These are phyloP conservation scores for Ophiocordyceps camponoti-leonardi DNA, from an alignment of 2,329 filamentous ascomycete species.

Conservation along the genomic window DNA sequence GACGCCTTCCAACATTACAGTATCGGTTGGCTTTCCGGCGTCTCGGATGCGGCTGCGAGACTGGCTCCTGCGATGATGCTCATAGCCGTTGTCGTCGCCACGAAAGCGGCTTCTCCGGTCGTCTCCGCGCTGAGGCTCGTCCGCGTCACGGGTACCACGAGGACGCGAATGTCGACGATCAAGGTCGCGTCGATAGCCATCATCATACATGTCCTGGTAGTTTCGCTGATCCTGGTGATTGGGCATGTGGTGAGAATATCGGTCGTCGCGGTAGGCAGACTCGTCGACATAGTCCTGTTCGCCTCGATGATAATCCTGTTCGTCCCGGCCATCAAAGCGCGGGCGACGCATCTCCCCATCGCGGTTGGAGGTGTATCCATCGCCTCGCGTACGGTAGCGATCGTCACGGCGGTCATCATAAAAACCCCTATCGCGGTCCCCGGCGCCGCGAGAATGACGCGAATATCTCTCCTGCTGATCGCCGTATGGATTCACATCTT, in stretches of 20 bases:
- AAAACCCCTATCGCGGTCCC: constrained; percentile 8
- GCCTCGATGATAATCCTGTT: constrained; percentile 2
- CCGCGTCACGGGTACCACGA: constrained; percentile 6
- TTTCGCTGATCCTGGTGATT: constrained; percentile 11
- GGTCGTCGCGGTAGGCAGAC: background rate
- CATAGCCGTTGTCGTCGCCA: constrained; percentile 1
- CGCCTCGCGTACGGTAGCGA: constrained; percentile 11
- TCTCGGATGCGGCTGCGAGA: constrained; percentile 18
- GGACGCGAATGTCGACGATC: constrained; percentile 3
- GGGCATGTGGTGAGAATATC: too few relatives aligned
- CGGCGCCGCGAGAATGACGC: constrained; percentile 8
- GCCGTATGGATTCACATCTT: constrained; percentile 15
- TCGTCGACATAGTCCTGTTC: background rate
- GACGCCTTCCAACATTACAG: constrained; percentile 37
- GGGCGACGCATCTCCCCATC: constrained; percentile 9
- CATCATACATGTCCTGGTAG: constrained; percentile 21
- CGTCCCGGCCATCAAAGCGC: constrained; percentile 11
- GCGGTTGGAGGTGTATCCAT: constrained; percentile 8
- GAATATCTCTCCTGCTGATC: constrained; percentile 13
- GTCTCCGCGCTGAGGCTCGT: constrained; percentile 6
- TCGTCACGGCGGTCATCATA: constrained; percentile 8
- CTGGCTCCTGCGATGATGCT: constrained; percentile 8
- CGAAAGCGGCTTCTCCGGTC: constrained; percentile 4
- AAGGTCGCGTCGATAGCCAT: constrained; percentile 11
- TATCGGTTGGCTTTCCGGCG: constrained; percentile 27